phyloP scores from a whole-genome alignment of 2,329 filamentous ascomycete species.

The Aspergillus novoparasiticus region DNA sequence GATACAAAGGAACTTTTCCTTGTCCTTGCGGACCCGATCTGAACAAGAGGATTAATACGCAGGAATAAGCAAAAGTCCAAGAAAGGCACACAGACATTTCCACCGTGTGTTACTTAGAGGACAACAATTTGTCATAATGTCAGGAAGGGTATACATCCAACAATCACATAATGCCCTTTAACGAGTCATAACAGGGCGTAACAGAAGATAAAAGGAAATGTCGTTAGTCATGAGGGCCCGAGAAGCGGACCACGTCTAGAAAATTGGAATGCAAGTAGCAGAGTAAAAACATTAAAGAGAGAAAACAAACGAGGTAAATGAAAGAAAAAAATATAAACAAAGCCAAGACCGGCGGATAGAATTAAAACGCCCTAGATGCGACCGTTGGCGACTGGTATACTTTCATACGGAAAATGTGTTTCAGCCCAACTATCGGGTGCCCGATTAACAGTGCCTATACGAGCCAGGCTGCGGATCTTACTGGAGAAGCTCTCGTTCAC shows the following conservation, averaged over 20 bases:
- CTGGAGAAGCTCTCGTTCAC: slow-evolving; percentile 60
- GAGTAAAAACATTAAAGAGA: neutral
- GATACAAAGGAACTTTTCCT: slow-evolving; percentile 12
- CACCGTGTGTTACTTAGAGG: neutral
- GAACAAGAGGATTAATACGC: slow-evolving; percentile 10
- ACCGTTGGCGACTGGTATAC: slow-evolving; percentile 21
- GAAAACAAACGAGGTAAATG: slow-evolving; percentile 2
- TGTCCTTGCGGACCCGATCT: slow-evolving; percentile 17
- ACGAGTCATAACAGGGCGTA: slow-evolving; percentile 15
- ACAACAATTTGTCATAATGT: slow-evolving; percentile 4
- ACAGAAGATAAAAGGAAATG: slow-evolving; percentile 14
- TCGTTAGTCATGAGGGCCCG: slow-evolving; percentile 20
- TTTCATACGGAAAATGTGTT: slow-evolving; percentile 30
- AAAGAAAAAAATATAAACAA: neutral
- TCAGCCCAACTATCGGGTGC: slow-evolving; percentile 37
- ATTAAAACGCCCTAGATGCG: slow-evolving; percentile 16
- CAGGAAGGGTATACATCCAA: slow-evolving; percentile 10
- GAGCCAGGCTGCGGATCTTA: slow-evolving; percentile 57
- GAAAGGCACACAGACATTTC: neutral
- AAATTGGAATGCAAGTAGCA: slow-evolving; percentile 7
- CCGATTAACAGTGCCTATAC: slow-evolving; percentile 57
- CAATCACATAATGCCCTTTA: slow-evolving; percentile 1
- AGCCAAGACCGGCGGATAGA: neutral
- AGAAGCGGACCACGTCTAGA: slow-evolving; percentile 11
- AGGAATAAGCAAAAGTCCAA: neutral